Evolutionary conservation across 768 basidiomycete genomes (phyloP).

Genomic region (Lentinula sp.): DNA sequence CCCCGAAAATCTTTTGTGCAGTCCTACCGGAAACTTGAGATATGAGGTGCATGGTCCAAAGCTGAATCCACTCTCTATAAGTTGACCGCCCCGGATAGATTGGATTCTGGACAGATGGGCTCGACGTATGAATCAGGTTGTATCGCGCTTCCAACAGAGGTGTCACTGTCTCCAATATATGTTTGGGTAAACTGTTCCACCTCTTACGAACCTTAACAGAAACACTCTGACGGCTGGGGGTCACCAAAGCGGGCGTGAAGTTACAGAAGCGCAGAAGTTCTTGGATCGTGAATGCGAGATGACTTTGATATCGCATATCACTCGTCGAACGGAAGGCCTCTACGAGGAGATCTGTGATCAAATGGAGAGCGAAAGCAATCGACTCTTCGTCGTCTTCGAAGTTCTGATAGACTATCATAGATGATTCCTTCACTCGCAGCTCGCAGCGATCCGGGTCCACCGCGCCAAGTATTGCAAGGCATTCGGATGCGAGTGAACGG

Average conservation of each 20-base stretch:
- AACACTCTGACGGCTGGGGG: conserved; percentile 43
- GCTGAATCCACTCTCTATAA: conserved; percentile 94
- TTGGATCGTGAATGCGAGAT: conserved; percentile 89
- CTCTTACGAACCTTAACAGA: conserved; percentile 62
- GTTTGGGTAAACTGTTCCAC: conserved; percentile 78
- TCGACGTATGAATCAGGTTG: conserved; percentile 38
- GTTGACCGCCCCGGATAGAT: conserved; percentile 74
- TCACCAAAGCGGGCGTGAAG: conserved; percentile 74
- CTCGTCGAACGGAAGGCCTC: conserved; percentile 90
- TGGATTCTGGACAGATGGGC: conserved; percentile 48
- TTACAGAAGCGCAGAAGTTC: conserved; percentile 83
- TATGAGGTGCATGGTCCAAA: conserved; percentile 83
- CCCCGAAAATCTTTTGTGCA: conserved; percentile 68
- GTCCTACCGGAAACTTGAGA: conserved; percentile 48
- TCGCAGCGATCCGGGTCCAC: conserved; percentile 93
- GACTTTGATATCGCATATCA: conserved; percentile 86
- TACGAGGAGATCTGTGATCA: conserved; percentile 82
- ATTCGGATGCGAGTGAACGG: conserved; percentile 76
- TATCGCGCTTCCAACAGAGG: conserved; percentile 75
- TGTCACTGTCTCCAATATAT: conserved; percentile 79
- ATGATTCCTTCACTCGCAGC: conserved; percentile 47
- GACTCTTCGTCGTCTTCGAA: conserved; percentile 78
- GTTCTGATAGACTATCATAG: conserved; percentile 73
- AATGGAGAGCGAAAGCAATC: conserved; percentile 73
- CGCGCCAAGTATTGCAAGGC: conserved; percentile 87